Evolutionary conservation across 169 alveolate genomes (phyloP), one percentile per base, ranked within the genome.

Genomic region (Cryptosporidium canis): DNA sequence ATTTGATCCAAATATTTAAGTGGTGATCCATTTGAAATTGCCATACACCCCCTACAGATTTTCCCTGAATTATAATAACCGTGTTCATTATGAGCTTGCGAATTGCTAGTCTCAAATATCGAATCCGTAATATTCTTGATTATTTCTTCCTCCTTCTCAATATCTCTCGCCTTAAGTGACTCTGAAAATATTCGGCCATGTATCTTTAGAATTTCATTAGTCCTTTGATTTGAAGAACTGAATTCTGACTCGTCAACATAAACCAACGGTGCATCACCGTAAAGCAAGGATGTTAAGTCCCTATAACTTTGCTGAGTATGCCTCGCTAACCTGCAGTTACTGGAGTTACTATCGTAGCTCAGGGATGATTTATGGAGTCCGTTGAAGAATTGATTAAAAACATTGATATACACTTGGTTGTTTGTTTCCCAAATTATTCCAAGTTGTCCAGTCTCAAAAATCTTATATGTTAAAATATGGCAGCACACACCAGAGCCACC

Each of bases 211-310:
- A 77, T 55, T 39, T 58, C 87, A 27, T 77, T 66, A 29, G 77
- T 77, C 27, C 58, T 77, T 58, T 77, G 61, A n/a, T 41, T 61
- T 43, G 61, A 43, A 56, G 66, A 35, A 21, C 53, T 45, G 7
- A 56, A 77, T 2, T 61, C 87, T 16, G 64, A 56, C 37, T 77
- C 72, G 27, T 37, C 33, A 70, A 70, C 31, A 51, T 51, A 70
- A 11, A 70, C 53, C 33, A 77, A 58, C 4, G 87, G 87, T 3
- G 72, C 16, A 58, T 77, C 87, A 3, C 87, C 87, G 61, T 77
- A 77, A 21, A 77, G 66, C 21, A 77, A 61, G 3, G 87, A 77
- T 41, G 70, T 21, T 56, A 77, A 41, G 61, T 77, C 72, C 18
- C 72, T 65, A 61, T 43, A 77, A 39, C 29, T 56, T 18, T 24